Evolutionary conservation across 2,329 filamentous ascomycete species (phyloP).

Genomic region (Aspergillus japonicus): DNA sequence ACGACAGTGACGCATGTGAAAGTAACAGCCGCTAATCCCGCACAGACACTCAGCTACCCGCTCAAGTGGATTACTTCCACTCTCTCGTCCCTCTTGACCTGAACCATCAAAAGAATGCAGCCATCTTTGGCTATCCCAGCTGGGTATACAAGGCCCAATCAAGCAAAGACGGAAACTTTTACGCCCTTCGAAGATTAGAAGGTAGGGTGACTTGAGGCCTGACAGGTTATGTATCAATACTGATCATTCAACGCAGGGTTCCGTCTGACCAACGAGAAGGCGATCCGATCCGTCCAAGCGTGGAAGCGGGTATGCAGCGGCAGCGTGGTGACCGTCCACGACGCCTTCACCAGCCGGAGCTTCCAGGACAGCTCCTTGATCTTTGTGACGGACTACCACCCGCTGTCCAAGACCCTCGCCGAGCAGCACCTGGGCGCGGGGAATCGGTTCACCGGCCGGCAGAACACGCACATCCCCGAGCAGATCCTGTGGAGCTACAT

Average conservation of each 20-base stretch:
- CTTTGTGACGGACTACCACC: constrained; percentile 90
- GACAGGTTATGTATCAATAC: background rate
- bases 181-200: constrained; percentile 82
- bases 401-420: constrained; percentile 81
- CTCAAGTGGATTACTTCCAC: constrained; percentile 80
- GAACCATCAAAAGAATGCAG: constrained; percentile 71
- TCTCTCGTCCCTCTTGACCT: constrained; percentile 87
- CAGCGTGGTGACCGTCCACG: constrained; percentile 80
- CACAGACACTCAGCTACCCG: constrained; percentile 67
- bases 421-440: constrained; percentile 65
- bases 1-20: background rate
- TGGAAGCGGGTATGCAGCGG: constrained; percentile 85
- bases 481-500: constrained; percentile 86
- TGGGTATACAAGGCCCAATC: constrained; percentile 96
- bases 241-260: constrained; percentile 57
- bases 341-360: constrained; percentile 87
- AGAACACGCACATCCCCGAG: constrained; percentile 61
- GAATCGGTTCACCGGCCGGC: constrained; percentile 44
- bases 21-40: constrained; percentile 2
- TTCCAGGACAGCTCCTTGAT: constrained; percentile 95
- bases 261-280: constrained; percentile 81
- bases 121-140: constrained; percentile 80
- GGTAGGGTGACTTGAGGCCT: constrained; percentile 45
- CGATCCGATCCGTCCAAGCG: constrained; percentile 78
- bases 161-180: constrained; percentile 83